Base-by-base conservation (phyloP, 228 moss, liverwort and hornwort genomes). In the Sphagnum fallax region DNA sequence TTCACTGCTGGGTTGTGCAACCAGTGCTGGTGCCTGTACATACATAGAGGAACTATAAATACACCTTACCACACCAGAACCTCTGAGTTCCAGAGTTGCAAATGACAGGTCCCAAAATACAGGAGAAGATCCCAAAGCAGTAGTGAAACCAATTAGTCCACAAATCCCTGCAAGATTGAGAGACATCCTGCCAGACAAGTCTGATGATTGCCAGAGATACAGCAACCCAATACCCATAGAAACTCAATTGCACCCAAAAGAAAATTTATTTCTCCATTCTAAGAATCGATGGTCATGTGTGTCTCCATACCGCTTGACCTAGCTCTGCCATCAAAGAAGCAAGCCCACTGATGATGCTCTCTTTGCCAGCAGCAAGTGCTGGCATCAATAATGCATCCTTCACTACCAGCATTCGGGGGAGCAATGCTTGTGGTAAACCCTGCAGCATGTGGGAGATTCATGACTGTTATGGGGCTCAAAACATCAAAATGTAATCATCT, bases 291-390 rank as follows among this genome's bases (percentile, higher is more conserved):
- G 69, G 49, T 11, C 48, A 50, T 13, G 13, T 8, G 49, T 65
- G 50, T 49, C 48, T 8, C 47, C 65, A 69, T 63, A 95, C 94
- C 86, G 94, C 92, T 73, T 95, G 94, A 52, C 94, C 94, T 74
- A 95, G 88, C 80, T 95, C 94, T 68, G 94, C 90, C 88, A 92
- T 92, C 68, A 95, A 87, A 82, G 84, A 80, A 64, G 88, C 88
- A 60, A 95, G 74, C 48, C 94, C 94, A 71, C 77, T 82, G n/a
- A 95, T 80, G 47, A 88, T 80, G 65, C 61, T 88, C 73, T 92
- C 94, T 62, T 84, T 90, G 64, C 88, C 87, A 67, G 80, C 73
- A 70, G 82, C 87, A 80, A 95, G 79, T 66, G 92, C 91, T 73
- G 94, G 94, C 83, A 95, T 83, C 48, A 95, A 68, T 65, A 95